Percentiles rank a stretch among this genome's conserved stretches.
These are phyloP conservation scores for Beauveria scarabaeidicola DNA, from an alignment of 2,329 filamentous ascomycete genomes.

Conservation along the genomic window DNA sequence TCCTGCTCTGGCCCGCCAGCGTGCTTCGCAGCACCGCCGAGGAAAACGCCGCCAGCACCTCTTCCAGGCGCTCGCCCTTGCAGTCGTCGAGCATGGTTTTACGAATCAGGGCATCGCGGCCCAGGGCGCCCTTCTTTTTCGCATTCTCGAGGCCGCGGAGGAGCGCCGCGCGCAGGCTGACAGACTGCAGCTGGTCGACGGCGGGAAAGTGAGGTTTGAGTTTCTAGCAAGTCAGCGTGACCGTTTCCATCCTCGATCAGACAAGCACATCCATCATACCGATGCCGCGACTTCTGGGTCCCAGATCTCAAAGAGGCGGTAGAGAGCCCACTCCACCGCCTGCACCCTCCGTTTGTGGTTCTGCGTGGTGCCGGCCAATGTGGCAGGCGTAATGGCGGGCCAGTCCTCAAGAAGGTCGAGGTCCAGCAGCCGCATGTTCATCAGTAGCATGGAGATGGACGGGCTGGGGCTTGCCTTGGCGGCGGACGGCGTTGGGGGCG, in stretches of 20 bases:
- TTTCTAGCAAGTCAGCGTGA: constrained; percentile 48
- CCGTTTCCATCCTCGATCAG: too few species aligned
- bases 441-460: constrained; percentile 51
- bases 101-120: constrained; percentile 69
- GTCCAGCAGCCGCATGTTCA: constrained; percentile 74
- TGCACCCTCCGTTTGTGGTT: constrained; percentile 78
- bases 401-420: constrained; percentile 70
- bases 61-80: constrained; percentile 81
- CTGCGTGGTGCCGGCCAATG: constrained; percentile 61
- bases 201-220: constrained; percentile 86
- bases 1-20: constrained; percentile 34
- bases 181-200: constrained; percentile 78
- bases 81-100: constrained; percentile 98
- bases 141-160: constrained; percentile 73
- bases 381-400: constrained; percentile 63
- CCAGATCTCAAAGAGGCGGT: constrained; percentile 76
- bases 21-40: constrained; percentile 69
- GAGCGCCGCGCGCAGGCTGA: constrained; percentile 79
- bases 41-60: constrained; percentile 77
- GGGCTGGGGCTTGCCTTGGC: background rate
- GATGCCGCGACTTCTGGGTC: constrained; percentile 66
- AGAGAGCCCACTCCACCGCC: constrained; percentile 84
- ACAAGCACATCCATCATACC: constrained; percentile 49
- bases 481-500: background rate
- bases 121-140: constrained; percentile 80